Base-by-base conservation (phyloP, 2,329 filamentous ascomycete genomes). In the Cytospora leucostoma region DNA sequence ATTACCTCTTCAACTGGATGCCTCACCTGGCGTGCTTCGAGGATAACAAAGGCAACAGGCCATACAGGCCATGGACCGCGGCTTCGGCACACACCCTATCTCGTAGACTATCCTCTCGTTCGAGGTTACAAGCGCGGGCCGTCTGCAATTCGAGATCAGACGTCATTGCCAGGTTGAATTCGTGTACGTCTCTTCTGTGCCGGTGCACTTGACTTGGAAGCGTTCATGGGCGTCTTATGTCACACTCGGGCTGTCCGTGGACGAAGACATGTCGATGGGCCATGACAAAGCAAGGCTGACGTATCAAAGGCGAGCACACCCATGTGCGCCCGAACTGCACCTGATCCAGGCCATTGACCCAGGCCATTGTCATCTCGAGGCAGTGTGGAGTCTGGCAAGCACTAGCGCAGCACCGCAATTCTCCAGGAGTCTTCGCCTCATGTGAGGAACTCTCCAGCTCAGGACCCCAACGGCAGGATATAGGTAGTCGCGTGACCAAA, bases 231-330 rank as follows among this genome's bases (percentile, higher is more conserved):
- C 27, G 27, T 2, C 27, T 2, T 27, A 27, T 2, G 4, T 27
- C 27, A 27, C 4, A 27, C 27, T 4, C 27, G 27, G 27, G 27
- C 27, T 27, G 27, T 44, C 40, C 19, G 21, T 47, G 17, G 51
- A 63, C 56, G 49, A 38, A 59, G 34, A 19, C n/a, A n/a, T n/a
- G 8, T 15, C 55, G 44, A 7, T n/a, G 7, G 32, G n/a, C 12
- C 32, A 33, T 44, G 33, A 51, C 27, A 51, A 17, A 13, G 60
- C 61, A 63, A 60, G 51, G 51, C 56, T 32, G 7, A 21, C n/a
- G 17, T 17, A 17, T 50, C 21, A 56, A 44, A 63, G 59, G 34
- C 56, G 56, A 56, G 17, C 56, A 56, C 17, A n/a, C 38, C 33
- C 19, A 50, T 38, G 35, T 35, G 15, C 51, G 19, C n/a, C 15